A percentile compares a stretch with the other conserved stretches of the same genome.
phyloP scores from a whole-genome alignment of 2,329 filamentous ascomycete genomes.

The Drechslerella dactyloides region DNA sequence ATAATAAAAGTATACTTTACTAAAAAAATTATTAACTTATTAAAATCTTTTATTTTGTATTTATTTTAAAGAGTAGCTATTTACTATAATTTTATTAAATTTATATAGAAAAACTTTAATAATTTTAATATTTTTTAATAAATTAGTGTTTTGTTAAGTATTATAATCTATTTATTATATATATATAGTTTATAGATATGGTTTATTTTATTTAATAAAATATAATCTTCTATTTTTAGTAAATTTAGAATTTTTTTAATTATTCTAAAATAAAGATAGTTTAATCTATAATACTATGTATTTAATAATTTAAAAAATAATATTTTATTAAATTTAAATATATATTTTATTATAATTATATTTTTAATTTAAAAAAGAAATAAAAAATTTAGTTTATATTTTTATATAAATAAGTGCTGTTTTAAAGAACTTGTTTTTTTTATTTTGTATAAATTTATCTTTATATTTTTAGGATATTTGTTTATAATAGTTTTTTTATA shows the following conservation, averaged over 20 bases:
- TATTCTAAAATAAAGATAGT: constrained; percentile 15
- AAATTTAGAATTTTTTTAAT: constrained; percentile 5
- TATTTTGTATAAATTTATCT: constrained; percentile 5
- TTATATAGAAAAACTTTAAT: constrained; percentile 12
- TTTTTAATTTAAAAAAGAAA: constrained; percentile 6
- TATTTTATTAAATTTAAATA: constrained; percentile 15
- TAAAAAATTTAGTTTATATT: constrained; percentile 12
- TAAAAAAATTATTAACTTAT: too few species aligned
- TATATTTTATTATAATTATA: constrained; percentile 11
- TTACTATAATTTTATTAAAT: constrained; percentile 8
- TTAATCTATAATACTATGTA: constrained; percentile 16
- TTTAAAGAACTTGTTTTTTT: constrained; percentile 13
- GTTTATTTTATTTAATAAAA: constrained; percentile 2
- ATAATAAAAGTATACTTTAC: too few species aligned
- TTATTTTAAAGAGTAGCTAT: constrained; percentile 12
- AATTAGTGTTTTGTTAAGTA: constrained; percentile 10
- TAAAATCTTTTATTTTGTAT: too few species aligned
- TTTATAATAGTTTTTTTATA: background rate
- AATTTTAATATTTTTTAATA: constrained; percentile 11
- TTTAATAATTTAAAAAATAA: constrained; percentile 16
- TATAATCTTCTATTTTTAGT: constrained; percentile 7
- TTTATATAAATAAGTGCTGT: constrained; percentile 8
- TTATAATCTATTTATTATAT: constrained; percentile 17
- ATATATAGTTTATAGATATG: constrained; percentile 18
- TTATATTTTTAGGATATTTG: background rate